These are phyloP conservation scores for Ophiosphaerella herpotricha DNA, from an alignment of 2,329 filamentous ascomycete genomes.

Conservation along the genomic window DNA sequence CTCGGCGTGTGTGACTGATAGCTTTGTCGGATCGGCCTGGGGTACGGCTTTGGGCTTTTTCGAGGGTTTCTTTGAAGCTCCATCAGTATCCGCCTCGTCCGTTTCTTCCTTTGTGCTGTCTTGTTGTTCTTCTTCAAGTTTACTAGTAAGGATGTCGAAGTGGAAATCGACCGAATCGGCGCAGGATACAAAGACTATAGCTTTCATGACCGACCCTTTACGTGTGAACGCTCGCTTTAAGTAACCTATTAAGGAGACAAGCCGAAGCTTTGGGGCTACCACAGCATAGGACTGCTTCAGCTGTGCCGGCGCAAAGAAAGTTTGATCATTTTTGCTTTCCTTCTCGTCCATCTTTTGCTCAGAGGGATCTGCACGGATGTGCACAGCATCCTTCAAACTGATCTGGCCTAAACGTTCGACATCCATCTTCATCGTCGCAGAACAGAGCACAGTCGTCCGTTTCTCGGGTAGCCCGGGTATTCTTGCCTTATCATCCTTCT, in stretches of 20 bases:
- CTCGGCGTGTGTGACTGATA: slow-evolving; percentile 64
- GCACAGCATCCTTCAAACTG: slow-evolving; percentile 88
- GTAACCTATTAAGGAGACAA: slow-evolving; percentile 84
- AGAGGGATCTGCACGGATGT: slow-evolving; percentile 72
- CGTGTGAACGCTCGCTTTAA: slow-evolving; percentile 87
- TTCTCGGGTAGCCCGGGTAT: slow-evolving; percentile 71
- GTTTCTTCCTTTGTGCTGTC: slow-evolving; percentile 28
- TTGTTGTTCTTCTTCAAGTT: slow-evolving; percentile 34
- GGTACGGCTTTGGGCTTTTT: slow-evolving; percentile 48
- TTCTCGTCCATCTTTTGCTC: slow-evolving; percentile 57
- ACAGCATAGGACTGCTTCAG: slow-evolving; percentile 90
- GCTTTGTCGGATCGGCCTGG: slow-evolving; percentile 48
- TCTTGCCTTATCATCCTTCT: slow-evolving; percentile 63
- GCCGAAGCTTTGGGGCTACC: slow-evolving; percentile 83
- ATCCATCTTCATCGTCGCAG: slow-evolving; percentile 97
- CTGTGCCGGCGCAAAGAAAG: slow-evolving; percentile 85
- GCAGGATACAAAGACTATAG: slow-evolving; percentile 94
- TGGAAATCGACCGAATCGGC: slow-evolving; percentile 97
- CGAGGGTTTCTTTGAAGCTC: slow-evolving; percentile 19
- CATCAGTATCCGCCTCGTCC: slow-evolving; percentile 26
- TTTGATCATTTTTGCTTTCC: slow-evolving; percentile 52
- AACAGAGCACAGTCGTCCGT: slow-evolving; percentile 87
- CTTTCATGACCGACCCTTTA: slow-evolving; percentile 92
- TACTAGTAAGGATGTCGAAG: slow-evolving; percentile 74
- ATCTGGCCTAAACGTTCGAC: slow-evolving; percentile 93